Evolutionary conservation across 2,329 filamentous ascomycete genomes (phyloP).

Genomic region (Paracorniculantispora psalliotae): DNA sequence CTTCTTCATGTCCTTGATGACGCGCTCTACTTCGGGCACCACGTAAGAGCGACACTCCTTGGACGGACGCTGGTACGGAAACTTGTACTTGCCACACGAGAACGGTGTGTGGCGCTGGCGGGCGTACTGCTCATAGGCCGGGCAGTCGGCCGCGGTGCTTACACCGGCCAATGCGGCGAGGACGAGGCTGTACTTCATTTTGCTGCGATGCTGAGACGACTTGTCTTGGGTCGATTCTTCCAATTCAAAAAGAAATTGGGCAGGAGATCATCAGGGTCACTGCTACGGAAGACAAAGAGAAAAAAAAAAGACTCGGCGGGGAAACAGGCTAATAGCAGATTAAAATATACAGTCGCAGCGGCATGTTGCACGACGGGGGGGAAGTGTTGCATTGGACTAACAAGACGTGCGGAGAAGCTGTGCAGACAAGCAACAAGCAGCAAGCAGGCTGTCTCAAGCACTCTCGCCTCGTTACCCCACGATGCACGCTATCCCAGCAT

Average conservation of each 20-base stretch:
- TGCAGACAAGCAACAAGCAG: neutral
- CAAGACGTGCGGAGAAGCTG: neutral
- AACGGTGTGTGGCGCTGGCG: constrained; percentile 57
- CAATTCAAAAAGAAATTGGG: too few relatives aligned
- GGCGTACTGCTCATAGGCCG: constrained; percentile 32
- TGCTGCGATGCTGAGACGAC: neutral
- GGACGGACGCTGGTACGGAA: constrained; percentile 76
- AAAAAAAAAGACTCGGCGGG: neutral
- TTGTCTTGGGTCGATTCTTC: too few relatives aligned
- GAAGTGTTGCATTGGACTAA: neutral
- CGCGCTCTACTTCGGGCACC: constrained; percentile 68
- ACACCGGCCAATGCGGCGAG: constrained; percentile 5
- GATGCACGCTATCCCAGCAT: neutral
- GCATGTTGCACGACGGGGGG: neutral
- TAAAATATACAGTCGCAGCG: neutral
- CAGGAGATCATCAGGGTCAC: neutral
- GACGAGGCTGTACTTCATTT: constrained; percentile 9
- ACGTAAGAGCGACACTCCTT: constrained; percentile 75
- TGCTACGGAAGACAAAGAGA: neutral
- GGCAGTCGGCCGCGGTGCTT: constrained; percentile 24
- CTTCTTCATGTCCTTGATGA: constrained; percentile 64
- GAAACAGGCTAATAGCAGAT: neutral
- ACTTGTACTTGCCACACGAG: constrained; percentile 68
- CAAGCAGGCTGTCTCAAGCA: too few relatives aligned
- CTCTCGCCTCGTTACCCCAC: neutral